Evolutionary conservation across 2,329 filamentous ascomycete genomes (phyloP).

Genomic region (Diaporthe nobilis): DNA sequence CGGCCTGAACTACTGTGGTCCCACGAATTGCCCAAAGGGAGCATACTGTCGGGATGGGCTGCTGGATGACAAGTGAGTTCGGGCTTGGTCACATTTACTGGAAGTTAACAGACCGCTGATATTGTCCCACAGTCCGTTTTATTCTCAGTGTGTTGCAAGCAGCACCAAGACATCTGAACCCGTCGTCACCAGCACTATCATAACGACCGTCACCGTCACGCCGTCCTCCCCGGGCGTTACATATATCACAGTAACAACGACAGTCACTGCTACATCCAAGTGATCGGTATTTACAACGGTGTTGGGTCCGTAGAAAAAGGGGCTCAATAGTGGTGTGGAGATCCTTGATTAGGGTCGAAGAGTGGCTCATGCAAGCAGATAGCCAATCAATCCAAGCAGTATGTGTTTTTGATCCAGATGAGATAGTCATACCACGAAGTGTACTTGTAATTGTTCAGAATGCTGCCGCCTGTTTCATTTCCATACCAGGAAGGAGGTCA

Average conservation of each 20-base stretch:
- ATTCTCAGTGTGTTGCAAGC: slow-evolving; percentile 20
- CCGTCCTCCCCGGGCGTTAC: background rate
- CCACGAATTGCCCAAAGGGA: slow-evolving; percentile 10
- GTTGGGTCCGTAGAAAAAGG: background rate
- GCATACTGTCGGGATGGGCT: slow-evolving; percentile 15
- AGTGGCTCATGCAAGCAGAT: background rate
- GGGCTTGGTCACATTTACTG: background rate
- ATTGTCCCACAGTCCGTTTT: background rate
- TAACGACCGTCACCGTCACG: background rate
- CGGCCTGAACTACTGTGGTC: slow-evolving; percentile 15
- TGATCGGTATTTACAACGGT: background rate
- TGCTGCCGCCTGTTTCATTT: background rate
- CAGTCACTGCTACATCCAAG: slow-evolving; percentile 1
- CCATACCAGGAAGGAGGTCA: background rate
- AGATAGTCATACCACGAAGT: background rate
- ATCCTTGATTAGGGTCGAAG: background rate
- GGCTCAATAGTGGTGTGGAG: background rate
- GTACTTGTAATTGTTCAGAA: background rate
- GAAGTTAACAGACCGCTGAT: background rate
- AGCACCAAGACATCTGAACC: background rate
- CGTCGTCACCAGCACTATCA: background rate
- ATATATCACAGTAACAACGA: background rate
- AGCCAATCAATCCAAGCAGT: background rate
- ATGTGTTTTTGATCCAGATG: background rate
- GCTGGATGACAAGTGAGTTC: slow-evolving; percentile 14